Evolutionary conservation across 495 filamentous ascomycete genomes (phyloP), one percentile per base, ranked within the genome.

Genomic region (Amphirosellinia nigrospora): DNA sequence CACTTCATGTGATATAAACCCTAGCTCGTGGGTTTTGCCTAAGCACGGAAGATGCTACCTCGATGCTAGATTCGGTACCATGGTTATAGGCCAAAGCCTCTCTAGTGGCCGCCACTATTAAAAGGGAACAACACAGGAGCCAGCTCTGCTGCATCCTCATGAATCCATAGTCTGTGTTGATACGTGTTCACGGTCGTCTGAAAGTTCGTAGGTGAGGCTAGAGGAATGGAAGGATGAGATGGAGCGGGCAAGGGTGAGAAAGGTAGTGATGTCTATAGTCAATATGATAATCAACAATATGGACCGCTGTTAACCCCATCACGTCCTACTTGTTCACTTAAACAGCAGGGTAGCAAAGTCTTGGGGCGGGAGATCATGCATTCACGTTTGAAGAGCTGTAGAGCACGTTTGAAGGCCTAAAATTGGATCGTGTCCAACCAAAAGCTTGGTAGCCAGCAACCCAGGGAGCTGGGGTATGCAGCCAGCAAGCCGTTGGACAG

Each of bases 71-170:
- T 65, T 38, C n/a, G n/a, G 30, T 30, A 32, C 80, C 68, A 66
- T 71, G 52, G 39, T 69, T 69, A 48, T 69, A 26, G 67, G 69
- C 70, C 66, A 70, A 69, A 41, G 70, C 64, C 73, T 68, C 75
- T 70, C 70, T 72, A 73, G 71, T 77, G 73, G 73, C 71, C 71
- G 70, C 73, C 73, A 73, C 73, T 71, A 75, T 67, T 58, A 75
- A 53, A 48, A 75, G 60, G 65, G 30, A 72, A 60, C 52, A 77
- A 68, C 71, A 67, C 75, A 75, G 71, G 55, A 77, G 69, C 71
- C 75, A 56, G 73, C 69, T 72, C 71, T 71, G 69, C 73, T 61
- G 38, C 75, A 77, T 77, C 23, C 70, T 77, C 70, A 77, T 56
- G 46, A 69, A 69, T 60, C 75, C 75, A 77, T 77, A 75, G 68